Conservation (phyloP, 768 basidiomycete genomes). For the Pleurotus giganteus region DNA sequence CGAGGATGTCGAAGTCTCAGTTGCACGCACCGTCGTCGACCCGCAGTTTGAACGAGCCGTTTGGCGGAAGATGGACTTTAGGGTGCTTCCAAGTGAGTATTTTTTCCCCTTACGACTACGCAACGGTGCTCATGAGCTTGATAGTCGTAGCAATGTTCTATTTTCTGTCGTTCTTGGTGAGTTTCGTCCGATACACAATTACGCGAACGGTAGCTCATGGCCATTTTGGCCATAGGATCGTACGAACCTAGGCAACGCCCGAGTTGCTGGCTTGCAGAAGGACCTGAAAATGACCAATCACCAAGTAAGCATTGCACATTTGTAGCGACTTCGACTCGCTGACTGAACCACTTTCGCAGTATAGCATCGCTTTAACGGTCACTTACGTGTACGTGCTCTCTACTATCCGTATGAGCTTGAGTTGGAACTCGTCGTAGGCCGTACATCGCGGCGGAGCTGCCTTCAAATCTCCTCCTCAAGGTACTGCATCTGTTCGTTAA, state of each 20-base stretch:
- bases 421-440: conserved; percentile 22
- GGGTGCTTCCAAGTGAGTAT: no score
- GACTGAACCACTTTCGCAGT: conserved; percentile 23
- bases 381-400: conserved; percentile 43
- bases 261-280: conserved; percentile 56
- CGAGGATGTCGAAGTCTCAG: no score
- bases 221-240: conserved; percentile 36
- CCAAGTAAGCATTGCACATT: conserved; percentile 9
- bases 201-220: not conserved
- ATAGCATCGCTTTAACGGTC: no score
- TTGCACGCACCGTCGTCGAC: no score
- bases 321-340: not conserved
- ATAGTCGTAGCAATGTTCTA: conserved; percentile 45
- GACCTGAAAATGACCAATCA: conserved; percentile 48
- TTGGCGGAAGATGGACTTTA: no score
- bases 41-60: no score
- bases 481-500: conserved; percentile 19
- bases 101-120: no score
- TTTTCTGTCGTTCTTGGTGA: conserved; percentile 53
- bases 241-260: conserved; percentile 57
- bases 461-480: conserved; percentile 60
- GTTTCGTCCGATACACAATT: no score
- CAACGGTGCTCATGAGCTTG: not conserved
- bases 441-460: conserved; percentile 58
- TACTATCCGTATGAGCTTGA: conserved; percentile 25